Evolutionary conservation across 2,329 filamentous ascomycete genomes (phyloP), one percentile per base, ranked within the genome.

Genomic region (Pseudocercospora ulei): DNA sequence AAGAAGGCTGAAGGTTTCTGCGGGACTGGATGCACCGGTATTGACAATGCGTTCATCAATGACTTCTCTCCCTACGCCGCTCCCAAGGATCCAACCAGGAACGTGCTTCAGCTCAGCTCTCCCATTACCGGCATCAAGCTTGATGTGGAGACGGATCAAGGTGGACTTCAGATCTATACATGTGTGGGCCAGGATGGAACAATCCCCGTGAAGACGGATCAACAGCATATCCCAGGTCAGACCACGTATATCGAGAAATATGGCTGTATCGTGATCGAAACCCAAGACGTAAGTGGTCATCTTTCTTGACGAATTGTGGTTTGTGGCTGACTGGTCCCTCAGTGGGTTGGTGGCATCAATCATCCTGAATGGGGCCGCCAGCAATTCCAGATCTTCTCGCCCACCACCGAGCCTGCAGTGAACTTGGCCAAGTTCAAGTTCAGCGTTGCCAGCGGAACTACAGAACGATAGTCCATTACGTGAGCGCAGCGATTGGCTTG

Each of bases 341-440:
- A 33, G 30, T 95, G 78, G 75, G 93, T 95, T 56, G 87, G 93
- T 58, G 86, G 72, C 16, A 90, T 96, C 65, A 95, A 94, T 65
- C 92, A 94, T 63, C 87, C 87, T 0, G 75, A 85, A 62, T 95
- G 88, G 88, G 76, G 76, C 43, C 74, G 87, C 39, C 63, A 68
- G 30, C 63, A 66, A 50, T 65, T 60, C 55, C 62, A 71, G 45
- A 67, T 71, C 44, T 71, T 65, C 3, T 44, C 41, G 5, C 27
- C 41, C 13, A 40, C 37, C 2, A 49, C 43, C 4, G 39, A 44
- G 27, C 49, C 49, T 3, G 43, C 48, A 4, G 45, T 51, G 16
- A 51, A 49, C 39, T 50, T 36, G 13, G 42, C 44, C n/a, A 50
- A 47, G 23, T 51, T 44, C 47, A 48, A 43, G 22, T 51, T 51